Evolutionary conservation across 768 basidiomycete species (phyloP).

Genomic region (Tremella fuciformis): DNA sequence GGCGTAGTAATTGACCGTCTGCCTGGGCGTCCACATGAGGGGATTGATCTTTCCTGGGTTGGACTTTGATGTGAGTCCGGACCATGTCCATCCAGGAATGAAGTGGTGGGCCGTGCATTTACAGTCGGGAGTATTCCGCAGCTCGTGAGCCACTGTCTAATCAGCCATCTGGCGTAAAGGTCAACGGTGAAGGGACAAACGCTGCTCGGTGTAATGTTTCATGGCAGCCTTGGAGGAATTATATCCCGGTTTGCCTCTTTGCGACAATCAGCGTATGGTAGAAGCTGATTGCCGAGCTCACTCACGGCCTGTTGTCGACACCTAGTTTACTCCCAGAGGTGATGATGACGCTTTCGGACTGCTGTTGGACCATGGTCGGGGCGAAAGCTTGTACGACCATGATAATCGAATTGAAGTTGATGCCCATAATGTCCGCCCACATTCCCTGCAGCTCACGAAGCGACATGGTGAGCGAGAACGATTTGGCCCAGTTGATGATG

Average conservation of each 20-base stretch:
- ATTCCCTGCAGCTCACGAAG: not conserved
- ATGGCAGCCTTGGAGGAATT: no score
- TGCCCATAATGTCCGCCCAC: not conserved
- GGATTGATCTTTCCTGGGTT: slow-evolving; percentile 6
- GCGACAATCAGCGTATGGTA: no score
- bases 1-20: slow-evolving; percentile 64
- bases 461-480: not conserved
- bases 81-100: slow-evolving; percentile 2
- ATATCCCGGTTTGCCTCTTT: no score
- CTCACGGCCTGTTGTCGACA: slow-evolving; percentile 4
- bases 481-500: not conserved
- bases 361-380: not conserved
- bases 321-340: not conserved
- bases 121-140: not conserved
- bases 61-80: not conserved
- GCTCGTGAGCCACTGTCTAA: not conserved
- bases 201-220: no score
- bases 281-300: not conserved
- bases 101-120: slow-evolving; percentile 2
- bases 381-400: slow-evolving; percentile 2
- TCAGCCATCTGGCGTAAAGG: no score
- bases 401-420: not conserved
- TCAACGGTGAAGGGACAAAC: no score
- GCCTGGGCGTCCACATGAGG: slow-evolving; percentile 69
- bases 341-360: not conserved